Conservation (phyloP, 2,329 filamentous ascomycete species). For the Chaetomiaceae sp. region DNA sequence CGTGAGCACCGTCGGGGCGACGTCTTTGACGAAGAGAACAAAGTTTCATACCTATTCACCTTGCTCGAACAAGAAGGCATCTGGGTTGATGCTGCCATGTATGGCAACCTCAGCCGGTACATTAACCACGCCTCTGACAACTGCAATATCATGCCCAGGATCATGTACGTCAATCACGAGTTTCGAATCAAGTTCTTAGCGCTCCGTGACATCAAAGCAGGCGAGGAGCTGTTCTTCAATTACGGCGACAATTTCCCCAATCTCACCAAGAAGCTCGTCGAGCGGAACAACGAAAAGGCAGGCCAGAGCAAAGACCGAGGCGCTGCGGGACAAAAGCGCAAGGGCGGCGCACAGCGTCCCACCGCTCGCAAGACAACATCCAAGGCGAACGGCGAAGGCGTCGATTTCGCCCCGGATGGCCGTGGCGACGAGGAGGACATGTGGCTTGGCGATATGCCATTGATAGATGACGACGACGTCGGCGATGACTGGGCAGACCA, state of each 20-base stretch:
- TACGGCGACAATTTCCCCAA: conserved; percentile 69
- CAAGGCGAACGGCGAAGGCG: conserved; percentile 19
- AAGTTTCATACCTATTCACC: conserved; percentile 62
- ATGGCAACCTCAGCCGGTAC: conserved; percentile 77
- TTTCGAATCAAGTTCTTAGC: conserved; percentile 73
- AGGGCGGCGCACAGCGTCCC: conserved; percentile 13
- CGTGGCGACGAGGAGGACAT: conserved; percentile 16
- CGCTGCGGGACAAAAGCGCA: conserved; percentile 16
- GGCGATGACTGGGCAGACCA: conserved; percentile 16
- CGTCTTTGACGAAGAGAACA: conserved; percentile 58
- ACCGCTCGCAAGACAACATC: conserved; percentile 23
- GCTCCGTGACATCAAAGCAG: conserved; percentile 59
- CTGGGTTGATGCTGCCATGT: conserved; percentile 70
- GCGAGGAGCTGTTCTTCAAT: conserved; percentile 77
- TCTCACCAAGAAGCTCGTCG: conserved; percentile 49
- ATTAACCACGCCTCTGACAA: conserved; percentile 70
- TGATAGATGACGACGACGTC: conserved; percentile 21
- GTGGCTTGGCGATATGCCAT: conserved; percentile 3
- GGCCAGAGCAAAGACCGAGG: background rate
- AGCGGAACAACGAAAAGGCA: conserved; percentile 31
- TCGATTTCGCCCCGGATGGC: conserved; percentile 4
- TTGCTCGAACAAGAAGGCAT: conserved; percentile 57
- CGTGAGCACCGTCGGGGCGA: conserved; percentile 59
- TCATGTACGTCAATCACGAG: conserved; percentile 69
- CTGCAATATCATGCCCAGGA: conserved; percentile 60